A percentile compares a stretch with the other conserved stretches of the same genome.
Evolutionary conservation across 129 eudicot genomes (phyloP).

Genomic region (Flaveria sonorensis): DNA sequence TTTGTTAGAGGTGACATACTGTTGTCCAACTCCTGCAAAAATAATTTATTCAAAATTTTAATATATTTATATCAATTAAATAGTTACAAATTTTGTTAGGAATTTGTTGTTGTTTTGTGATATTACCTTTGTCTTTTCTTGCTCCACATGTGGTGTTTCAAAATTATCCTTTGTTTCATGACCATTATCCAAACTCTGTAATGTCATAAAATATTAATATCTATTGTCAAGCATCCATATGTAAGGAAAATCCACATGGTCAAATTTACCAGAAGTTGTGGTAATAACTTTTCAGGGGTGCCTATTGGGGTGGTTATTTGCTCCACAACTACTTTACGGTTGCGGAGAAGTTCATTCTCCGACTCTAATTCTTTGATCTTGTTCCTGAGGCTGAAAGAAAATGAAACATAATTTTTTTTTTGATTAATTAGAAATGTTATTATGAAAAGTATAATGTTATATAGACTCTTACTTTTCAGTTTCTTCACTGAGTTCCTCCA

Average conservation of each 20-base stretch:
- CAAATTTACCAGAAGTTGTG: slow-evolving; percentile 49
- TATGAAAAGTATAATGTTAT: not conserved
- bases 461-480: slow-evolving; percentile 63
- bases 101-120: not conserved
- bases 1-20: slow-evolving; percentile 51
- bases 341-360: slow-evolving; percentile 67
- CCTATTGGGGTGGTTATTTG: slow-evolving; percentile 42
- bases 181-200: slow-evolving; percentile 57
- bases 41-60: slow-evolving; percentile 22
- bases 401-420: slow-evolving; percentile 14
- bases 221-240: not conserved
- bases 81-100: not conserved
- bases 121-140: slow-evolving; percentile 27
- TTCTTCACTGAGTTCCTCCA: slow-evolving; percentile 73
- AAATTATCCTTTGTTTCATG: slow-evolving; percentile 39
- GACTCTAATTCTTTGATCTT: slow-evolving; percentile 68
- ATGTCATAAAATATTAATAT: slow-evolving; percentile 23
- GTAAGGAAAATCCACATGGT: slow-evolving; percentile 17
- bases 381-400: slow-evolving; percentile 56
- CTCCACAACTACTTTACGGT: slow-evolving; percentile 59
- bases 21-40: slow-evolving; percentile 52
- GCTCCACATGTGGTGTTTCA: slow-evolving; percentile 37
- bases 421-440: not conserved
- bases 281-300: slow-evolving; percentile 36
- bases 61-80: slow-evolving; percentile 2